Conservation (phyloP, 352 stramenopile genomes). For the Halophytophthora polymorphica region DNA sequence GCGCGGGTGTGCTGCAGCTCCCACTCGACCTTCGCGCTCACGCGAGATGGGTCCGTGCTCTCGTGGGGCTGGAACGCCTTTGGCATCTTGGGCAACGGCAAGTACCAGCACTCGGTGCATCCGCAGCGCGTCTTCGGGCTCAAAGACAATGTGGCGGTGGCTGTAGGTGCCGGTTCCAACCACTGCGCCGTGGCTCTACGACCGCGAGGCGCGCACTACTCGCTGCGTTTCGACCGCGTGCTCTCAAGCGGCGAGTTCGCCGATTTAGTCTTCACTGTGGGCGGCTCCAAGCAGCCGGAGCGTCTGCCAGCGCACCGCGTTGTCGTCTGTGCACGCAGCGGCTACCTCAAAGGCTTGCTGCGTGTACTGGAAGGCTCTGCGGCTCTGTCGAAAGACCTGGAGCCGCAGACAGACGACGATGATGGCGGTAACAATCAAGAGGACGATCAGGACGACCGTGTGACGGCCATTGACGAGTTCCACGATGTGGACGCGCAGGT, state of each 20-base stretch:
- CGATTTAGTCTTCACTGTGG: slow-evolving; percentile 51
- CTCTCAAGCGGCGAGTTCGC: slow-evolving; percentile 47
- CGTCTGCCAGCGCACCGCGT: slow-evolving; percentile 44
- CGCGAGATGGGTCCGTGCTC: slow-evolving; percentile 52
- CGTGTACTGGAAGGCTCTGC: slow-evolving; percentile 28
- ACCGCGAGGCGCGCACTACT: slow-evolving; percentile 59
- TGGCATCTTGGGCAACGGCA: slow-evolving; percentile 68
- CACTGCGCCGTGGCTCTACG: slow-evolving; percentile 56
- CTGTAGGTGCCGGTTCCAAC: slow-evolving; percentile 65
- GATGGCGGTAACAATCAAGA: background rate
- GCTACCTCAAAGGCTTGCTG: slow-evolving; percentile 55
- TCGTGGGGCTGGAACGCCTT: slow-evolving; percentile 89
- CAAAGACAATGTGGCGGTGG: slow-evolving; percentile 51
- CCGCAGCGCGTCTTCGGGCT: slow-evolving; percentile 59
- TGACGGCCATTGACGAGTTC: slow-evolving; percentile 51
- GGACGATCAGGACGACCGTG: slow-evolving; percentile 2
- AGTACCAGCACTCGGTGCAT: slow-evolving; percentile 70
- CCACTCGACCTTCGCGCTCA: slow-evolving; percentile 71
- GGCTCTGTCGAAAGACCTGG: background rate
- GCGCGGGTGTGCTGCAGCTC: slow-evolving; percentile 54
- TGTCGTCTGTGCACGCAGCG: slow-evolving; percentile 53
- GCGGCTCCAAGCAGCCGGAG: slow-evolving; percentile 14
- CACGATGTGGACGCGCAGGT: slow-evolving; percentile 55
- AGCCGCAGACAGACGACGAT: background rate
- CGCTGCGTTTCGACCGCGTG: slow-evolving; percentile 55